phyloP scores from a whole-genome alignment of 257 asterid genomes.

The Solanum gandarillasii region DNA sequence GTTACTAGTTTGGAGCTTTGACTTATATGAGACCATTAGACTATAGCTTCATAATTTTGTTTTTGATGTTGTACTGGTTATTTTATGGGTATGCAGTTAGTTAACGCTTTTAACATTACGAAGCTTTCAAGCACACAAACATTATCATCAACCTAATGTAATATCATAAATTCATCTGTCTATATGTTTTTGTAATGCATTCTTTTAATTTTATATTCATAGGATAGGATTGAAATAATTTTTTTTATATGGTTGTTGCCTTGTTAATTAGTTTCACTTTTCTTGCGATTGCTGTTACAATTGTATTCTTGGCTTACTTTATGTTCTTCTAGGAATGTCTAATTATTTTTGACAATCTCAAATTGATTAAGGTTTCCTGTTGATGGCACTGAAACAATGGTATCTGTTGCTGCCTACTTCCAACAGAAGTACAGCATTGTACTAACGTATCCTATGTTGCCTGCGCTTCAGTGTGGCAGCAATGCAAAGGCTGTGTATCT shows the following conservation, averaged over 20 bases:
- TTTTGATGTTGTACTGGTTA: neutral
- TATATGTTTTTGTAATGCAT: neutral
- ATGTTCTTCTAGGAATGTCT: neutral
- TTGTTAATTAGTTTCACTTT: neutral
- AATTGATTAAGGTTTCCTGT: constrained; percentile 34
- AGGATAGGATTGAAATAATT: neutral
- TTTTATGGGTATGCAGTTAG: neutral
- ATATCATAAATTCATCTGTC: neutral
- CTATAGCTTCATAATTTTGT: neutral
- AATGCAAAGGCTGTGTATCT: constrained; percentile 42
- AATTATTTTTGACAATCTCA: neutral
- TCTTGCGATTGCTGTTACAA: neutral
- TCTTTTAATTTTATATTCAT: neutral
- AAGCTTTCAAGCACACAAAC: neutral
- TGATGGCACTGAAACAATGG: constrained; percentile 25
- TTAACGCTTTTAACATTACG: neutral
- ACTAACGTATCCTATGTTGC: constrained; percentile 32
- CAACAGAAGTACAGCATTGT: constrained; percentile 20
- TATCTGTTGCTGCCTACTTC: constrained; percentile 45
- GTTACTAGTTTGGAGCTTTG: constrained; percentile 2
- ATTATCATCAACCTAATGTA: neutral
- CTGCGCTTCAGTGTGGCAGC: constrained; percentile 62
- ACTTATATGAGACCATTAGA: neutral
- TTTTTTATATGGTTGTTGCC: neutral
- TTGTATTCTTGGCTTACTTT: neutral